Base-by-base conservation (phyloP, 2,329 filamentous ascomycete species). In the Aspergillus proliferans region DNA sequence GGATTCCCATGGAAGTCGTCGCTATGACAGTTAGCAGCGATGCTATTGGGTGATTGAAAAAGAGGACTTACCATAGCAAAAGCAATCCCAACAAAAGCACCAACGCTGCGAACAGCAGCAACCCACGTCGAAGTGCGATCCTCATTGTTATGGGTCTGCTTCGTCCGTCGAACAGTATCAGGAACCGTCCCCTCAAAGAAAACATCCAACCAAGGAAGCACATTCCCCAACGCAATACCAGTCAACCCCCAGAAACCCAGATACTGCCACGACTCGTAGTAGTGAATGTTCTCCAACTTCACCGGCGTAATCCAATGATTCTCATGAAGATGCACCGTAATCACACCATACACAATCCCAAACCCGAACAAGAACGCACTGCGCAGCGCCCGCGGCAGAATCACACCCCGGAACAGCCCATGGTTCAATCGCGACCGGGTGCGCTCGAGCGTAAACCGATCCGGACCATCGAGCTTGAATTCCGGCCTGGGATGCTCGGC, bases 1-100 rank as follows among this genome's bases (percentile, higher is more conserved):
- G 7, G 91, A 96, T 60, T 91, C 81, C 93, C 93, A 98, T 1
- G 89, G 87, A 8, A 96, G 81, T 68, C 87, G 88, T 56, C 93
- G 85, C 88, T 94, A 57, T 48, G 49, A 54, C 24, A 56, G 51
- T 51, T 49, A 56, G 43, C 36, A 19, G 5, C 38, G 38, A 39
- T 39, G 49, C 21, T 40, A 21, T 26, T 36, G 4, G 28, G 46
- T 42, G 33, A 18, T n/a, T 45, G 18, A 45, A 43, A 43, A 41
- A 45, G 24, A 44, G 36, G 34, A 78, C 86, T 75, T 74, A 94
- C 89, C 75, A 98, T 94, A 26, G 85, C 85, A 70, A 86, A 88
- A 4, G 84, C 84, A 66, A 88, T 84, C 15, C 85, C 85, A 6
- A 87, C 76, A 69, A 88, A 87, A 2, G 83, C 84, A 12, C 84